phyloP scores from a whole-genome alignment of 2,329 filamentous ascomycete species.

The Didymella sp. region DNA sequence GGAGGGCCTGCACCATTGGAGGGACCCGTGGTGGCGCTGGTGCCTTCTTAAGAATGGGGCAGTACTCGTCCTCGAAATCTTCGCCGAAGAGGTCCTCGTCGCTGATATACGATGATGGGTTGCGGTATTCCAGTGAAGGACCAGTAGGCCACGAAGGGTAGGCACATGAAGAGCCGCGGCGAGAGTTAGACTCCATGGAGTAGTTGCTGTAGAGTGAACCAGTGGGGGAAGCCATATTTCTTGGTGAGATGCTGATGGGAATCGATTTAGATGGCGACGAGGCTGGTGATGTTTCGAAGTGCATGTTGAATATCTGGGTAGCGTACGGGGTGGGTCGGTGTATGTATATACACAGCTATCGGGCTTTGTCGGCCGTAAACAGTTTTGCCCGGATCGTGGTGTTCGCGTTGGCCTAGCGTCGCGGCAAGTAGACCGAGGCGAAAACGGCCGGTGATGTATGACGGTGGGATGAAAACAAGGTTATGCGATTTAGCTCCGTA shows the following conservation, averaged over 20 bases:
- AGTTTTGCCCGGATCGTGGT: constrained; percentile 21
- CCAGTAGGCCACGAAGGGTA: constrained; percentile 52
- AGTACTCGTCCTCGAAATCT: constrained; percentile 45
- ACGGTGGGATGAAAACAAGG: constrained; percentile 32
- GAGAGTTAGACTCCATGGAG: constrained; percentile 38
- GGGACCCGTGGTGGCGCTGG: constrained; percentile 50
- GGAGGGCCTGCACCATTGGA: constrained; percentile 46
- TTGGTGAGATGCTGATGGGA: constrained; percentile 46
- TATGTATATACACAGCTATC: constrained; percentile 36
- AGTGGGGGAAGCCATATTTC: constrained; percentile 47
- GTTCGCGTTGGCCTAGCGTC: constrained; percentile 28
- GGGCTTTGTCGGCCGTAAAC: constrained; percentile 34
- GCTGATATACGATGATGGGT: constrained; percentile 52
- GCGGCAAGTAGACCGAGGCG: constrained; percentile 41
- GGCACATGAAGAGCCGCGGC: constrained; percentile 47
- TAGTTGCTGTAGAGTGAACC: constrained; percentile 48
- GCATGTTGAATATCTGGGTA: constrained; percentile 33
- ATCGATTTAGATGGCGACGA: constrained; percentile 50
- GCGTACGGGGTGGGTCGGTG: constrained; percentile 35
- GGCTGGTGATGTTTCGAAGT: constrained; percentile 47
- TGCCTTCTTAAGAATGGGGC: constrained; percentile 49
- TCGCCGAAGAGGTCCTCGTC: constrained; percentile 52
- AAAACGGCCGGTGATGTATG: constrained; percentile 38
- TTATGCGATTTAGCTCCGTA: constrained; percentile 27
- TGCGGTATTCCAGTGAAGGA: constrained; percentile 47